Percentiles rank a stretch among this genome's conserved stretches.
These are phyloP conservation scores for Cryptococcus deneoformans DNA, from an alignment of 1,284 basidiomycete species.

Conservation along the genomic window DNA sequence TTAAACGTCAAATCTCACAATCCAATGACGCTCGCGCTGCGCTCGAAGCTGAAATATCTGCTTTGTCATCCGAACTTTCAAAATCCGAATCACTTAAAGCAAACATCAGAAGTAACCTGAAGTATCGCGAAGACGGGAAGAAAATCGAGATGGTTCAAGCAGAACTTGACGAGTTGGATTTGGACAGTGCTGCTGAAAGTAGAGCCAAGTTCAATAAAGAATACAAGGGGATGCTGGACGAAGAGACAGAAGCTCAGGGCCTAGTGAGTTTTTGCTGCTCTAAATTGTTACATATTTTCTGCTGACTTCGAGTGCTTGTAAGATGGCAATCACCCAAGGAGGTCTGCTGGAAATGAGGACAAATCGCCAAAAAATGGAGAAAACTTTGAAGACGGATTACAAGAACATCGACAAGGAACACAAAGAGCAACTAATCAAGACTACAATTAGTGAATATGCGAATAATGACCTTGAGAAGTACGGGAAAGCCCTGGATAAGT, in stretches of 20 bases:
- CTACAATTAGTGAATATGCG: slow-evolving; percentile 94
- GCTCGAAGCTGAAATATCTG: slow-evolving; percentile 58
- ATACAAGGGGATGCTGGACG: slow-evolving; percentile 65
- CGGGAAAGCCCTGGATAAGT: slow-evolving; percentile 93
- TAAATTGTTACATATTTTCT: background rate
- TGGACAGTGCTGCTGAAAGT: slow-evolving; percentile 76
- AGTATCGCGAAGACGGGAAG: slow-evolving; percentile 65
- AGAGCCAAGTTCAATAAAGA: slow-evolving; percentile 78
- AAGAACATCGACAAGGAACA: slow-evolving; percentile 82
- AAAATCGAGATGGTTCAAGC: slow-evolving; percentile 67
- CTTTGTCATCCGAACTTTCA: slow-evolving; percentile 53
- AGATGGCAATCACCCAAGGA: slow-evolving; percentile 49
- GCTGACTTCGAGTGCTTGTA: background rate
- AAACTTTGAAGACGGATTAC: slow-evolving; percentile 75
- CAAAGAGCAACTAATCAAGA: slow-evolving; percentile 86
- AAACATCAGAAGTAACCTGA: slow-evolving; percentile 83
- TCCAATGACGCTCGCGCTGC: slow-evolving; percentile 56
- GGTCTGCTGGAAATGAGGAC: slow-evolving; percentile 73
- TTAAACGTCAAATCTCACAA: slow-evolving; percentile 50
- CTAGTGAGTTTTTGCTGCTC: slow-evolving; percentile 55
- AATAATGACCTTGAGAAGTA: slow-evolving; percentile 97
- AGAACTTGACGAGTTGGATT: slow-evolving; percentile 71
- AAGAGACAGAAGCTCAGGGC: slow-evolving; percentile 53
- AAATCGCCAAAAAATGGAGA: slow-evolving; percentile 65
- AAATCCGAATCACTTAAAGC: slow-evolving; percentile 63